A percentile compares a stretch with the other conserved stretches of the same genome.
phyloP scores from a whole-genome alignment of 2,329 filamentous ascomycete genomes.

The Colletotrichum sublineola region DNA sequence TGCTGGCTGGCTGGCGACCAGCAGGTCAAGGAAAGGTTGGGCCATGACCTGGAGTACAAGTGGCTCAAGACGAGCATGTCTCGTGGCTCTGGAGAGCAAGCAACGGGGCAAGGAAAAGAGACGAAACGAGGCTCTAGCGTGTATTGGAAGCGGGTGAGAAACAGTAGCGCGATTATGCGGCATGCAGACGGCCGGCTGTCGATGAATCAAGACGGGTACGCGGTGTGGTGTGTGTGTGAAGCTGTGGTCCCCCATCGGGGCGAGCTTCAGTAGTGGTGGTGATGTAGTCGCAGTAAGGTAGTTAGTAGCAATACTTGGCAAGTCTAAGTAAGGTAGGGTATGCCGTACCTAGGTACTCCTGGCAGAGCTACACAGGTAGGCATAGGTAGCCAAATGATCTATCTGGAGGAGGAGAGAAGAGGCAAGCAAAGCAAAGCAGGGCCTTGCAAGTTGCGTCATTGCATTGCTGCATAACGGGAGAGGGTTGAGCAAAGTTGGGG shows the following conservation, averaged over 20 bases:
- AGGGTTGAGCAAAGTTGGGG: conserved; percentile 28
- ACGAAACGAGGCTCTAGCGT: conserved; percentile 40
- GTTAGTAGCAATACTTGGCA: neutral
- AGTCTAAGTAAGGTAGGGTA: neutral
- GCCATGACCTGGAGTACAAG: conserved; percentile 15
- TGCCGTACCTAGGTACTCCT: neutral
- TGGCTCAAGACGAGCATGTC: conserved; percentile 3
- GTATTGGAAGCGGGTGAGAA: conserved; percentile 24
- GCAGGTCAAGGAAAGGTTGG: neutral
- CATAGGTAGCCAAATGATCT: no score
- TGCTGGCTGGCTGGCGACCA: neutral
- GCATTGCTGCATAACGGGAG: conserved; percentile 1
- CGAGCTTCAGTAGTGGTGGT: neutral
- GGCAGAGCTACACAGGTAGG: no score
- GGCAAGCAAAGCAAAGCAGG: neutral
- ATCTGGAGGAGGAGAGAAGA: neutral
- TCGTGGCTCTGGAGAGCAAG: neutral
- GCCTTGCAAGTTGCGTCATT: conserved; percentile 7
- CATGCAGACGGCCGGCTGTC: conserved; percentile 25
- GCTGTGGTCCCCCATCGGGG: neutral
- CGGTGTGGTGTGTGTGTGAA: neutral
- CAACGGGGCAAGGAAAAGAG: conserved; percentile 5
- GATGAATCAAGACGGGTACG: neutral
- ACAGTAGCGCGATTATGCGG: conserved; percentile 39
- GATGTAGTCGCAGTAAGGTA: neutral